Evolutionary conservation across 2,329 filamentous ascomycete species (phyloP).

Genomic region (Neofusicoccum umdonicola): DNA sequence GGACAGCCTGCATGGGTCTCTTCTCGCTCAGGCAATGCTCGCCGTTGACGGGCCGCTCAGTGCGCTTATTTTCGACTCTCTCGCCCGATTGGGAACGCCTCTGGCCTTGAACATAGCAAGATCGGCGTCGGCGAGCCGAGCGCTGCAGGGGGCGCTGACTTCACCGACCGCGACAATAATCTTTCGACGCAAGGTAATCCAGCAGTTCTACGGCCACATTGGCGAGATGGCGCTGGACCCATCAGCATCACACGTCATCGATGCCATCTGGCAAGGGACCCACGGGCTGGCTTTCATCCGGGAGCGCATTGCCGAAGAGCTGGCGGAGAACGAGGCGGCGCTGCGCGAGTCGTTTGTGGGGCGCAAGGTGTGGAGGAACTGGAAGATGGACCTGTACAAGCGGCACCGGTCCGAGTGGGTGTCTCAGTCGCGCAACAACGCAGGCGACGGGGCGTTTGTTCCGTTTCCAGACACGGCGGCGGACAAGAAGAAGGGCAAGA

Average conservation of each 20-base stretch:
- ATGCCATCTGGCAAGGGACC: slow-evolving; percentile 64
- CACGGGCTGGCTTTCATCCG: slow-evolving; percentile 64
- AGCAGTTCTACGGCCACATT: slow-evolving; percentile 61
- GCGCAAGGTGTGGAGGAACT: slow-evolving; percentile 70
- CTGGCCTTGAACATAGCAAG: slow-evolving; percentile 62
- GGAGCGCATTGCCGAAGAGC: slow-evolving; percentile 64
- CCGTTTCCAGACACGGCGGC: slow-evolving; percentile 45
- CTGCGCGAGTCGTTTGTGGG: slow-evolving; percentile 65
- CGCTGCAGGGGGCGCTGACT: slow-evolving; percentile 62
- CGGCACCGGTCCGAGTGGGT: slow-evolving; percentile 63
- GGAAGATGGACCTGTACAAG: slow-evolving; percentile 71
- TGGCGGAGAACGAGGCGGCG: slow-evolving; percentile 57
- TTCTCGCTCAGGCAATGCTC: slow-evolving; percentile 79
- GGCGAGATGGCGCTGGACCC: slow-evolving; percentile 60
- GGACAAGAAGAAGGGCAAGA: slow-evolving; percentile 21
- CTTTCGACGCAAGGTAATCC: slow-evolving; percentile 62
- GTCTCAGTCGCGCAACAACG: slow-evolving; percentile 54
- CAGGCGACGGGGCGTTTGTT: slow-evolving; percentile 52
- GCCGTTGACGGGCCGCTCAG: slow-evolving; percentile 66
- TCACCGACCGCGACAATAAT: slow-evolving; percentile 54
- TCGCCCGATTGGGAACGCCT: slow-evolving; percentile 51
- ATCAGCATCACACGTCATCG: slow-evolving; percentile 65
- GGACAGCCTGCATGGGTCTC: slow-evolving; percentile 73
- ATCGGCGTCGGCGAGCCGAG: slow-evolving; percentile 57
- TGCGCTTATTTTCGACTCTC: slow-evolving; percentile 65